Base-by-base conservation (phyloP, 1,139 yeast genomes). In the Eremothecium gossypii region DNA sequence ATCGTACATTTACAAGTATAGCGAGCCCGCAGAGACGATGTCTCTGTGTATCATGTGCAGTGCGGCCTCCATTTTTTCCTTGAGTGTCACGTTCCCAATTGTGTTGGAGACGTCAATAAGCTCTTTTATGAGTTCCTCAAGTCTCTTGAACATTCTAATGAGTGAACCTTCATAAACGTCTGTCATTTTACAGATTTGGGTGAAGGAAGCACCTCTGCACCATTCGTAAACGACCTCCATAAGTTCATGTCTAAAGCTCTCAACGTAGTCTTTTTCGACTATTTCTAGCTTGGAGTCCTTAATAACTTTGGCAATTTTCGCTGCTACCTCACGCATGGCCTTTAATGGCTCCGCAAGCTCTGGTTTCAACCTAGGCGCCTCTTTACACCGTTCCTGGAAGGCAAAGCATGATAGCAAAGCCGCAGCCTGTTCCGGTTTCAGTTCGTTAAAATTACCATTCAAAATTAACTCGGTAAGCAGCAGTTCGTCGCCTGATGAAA, bases 81-180 rank as follows among this genome's bases (percentile, higher is more conserved):
- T 89, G 51, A 93, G 70, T 39, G 81, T 93, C 30, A 74, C 74
- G 61, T 89, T 89, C 45, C 97, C 97, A 53, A 91, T 91, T 12
- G 95, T 83, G 60, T 83, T 85, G 4, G 97, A 91, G 8, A 96
- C 97, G 53, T 76, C 78, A 34, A 79, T 80, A 76, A 93, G 72
- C 63, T 93, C 98, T 55, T 94, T 76, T 41, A 93, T 69, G 69
- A 93, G 74, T 62, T 93, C 99, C 63, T 91, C 98, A 44, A 93
- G 69, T 57, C 98, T 74, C 64, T 93, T 81, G 68, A 93, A 89
- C 76, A 86, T 83, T 63, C 98, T 77, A 50, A 93, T 89, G 61
- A 93, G 73, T 27, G 95, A 83, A 36, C 99, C 99, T 68, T 93
- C 98, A 55, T 89, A 93, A 36, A 93, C 97, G 60, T 91, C 98